A percentile compares a stretch with the other conserved stretches of the same genome.
These are phyloP conservation scores for Hymenoscyphus fructigenus DNA, from an alignment of 2,329 filamentous ascomycete species.

Conservation along the genomic window DNA sequence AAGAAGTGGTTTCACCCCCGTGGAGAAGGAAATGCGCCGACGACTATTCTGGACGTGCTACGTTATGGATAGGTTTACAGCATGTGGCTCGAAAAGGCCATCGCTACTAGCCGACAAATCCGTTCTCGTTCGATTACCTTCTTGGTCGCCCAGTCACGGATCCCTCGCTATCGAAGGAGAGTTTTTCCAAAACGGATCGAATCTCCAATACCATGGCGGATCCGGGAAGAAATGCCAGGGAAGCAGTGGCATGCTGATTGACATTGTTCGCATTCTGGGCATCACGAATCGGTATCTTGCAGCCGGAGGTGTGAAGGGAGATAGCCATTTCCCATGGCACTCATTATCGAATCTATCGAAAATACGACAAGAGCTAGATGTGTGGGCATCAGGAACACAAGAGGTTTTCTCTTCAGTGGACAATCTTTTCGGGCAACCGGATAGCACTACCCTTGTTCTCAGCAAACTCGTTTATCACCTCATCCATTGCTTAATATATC, in stretches of 20 bases:
- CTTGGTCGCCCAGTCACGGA: slow-evolving; percentile 64
- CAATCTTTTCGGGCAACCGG: slow-evolving; percentile 71
- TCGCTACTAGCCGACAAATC: slow-evolving; percentile 77
- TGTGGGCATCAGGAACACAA: slow-evolving; percentile 80
- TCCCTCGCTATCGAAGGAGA: slow-evolving; percentile 70
- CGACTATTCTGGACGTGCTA: slow-evolving; percentile 91
- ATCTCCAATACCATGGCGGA: slow-evolving; percentile 69
- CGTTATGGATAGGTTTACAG: slow-evolving; percentile 78
- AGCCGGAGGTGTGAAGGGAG: slow-evolving; percentile 81
- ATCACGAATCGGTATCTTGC: slow-evolving; percentile 82
- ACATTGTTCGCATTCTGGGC: slow-evolving; percentile 79
- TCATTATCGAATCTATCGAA: slow-evolving; percentile 81
- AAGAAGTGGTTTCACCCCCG: slow-evolving; percentile 58
- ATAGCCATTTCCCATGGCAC: slow-evolving; percentile 91
- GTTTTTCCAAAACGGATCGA: slow-evolving; percentile 77
- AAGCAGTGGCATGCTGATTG: slow-evolving; percentile 77
- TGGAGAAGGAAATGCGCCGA: slow-evolving; percentile 73
- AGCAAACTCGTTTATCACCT: slow-evolving; percentile 87
- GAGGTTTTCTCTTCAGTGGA: slow-evolving; percentile 77
- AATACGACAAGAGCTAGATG: slow-evolving; percentile 79
- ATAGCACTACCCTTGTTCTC: slow-evolving; percentile 75
- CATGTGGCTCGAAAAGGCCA: slow-evolving; percentile 78
- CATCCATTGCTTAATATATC: slow-evolving; percentile 82
- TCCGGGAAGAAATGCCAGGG: slow-evolving; percentile 70
- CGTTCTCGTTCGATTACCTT: slow-evolving; percentile 72